phyloP scores from a whole-genome alignment of 345 rosid genomes.

The Eucalyptus caleyi region DNA sequence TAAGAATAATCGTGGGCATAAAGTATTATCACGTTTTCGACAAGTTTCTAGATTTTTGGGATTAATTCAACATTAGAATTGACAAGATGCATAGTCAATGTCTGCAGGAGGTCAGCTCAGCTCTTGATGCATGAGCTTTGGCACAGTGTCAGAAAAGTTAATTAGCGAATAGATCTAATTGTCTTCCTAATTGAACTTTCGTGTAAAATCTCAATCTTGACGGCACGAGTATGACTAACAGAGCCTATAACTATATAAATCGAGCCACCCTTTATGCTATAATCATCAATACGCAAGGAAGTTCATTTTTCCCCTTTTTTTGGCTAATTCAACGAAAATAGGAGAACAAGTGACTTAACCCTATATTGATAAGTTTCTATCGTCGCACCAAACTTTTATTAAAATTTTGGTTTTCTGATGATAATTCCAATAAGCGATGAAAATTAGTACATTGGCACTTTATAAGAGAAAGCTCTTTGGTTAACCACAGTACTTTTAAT shows the following conservation, averaged over 20 bases:
- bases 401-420: neutral
- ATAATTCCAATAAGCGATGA: neutral
- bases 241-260: neutral
- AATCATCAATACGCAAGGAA: neutral
- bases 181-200: neutral
- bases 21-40: neutral
- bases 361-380: neutral
- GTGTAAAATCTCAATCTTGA: neutral
- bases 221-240: neutral
- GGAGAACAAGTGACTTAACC: neutral
- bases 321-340: neutral
- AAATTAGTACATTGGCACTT: neutral
- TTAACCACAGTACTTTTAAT: neutral
- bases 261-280: neutral
- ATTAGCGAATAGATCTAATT: neutral
- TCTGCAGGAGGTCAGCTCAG: neutral
- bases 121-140: neutral
- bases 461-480: neutral
- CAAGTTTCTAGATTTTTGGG: neutral
- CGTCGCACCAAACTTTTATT: neutral
- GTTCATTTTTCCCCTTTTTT: neutral
- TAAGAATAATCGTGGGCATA: neutral
- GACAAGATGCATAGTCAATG: neutral
- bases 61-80: neutral
- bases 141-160: neutral